These are phyloP conservation scores for Xylaria hypoxylon DNA, from an alignment of 2,329 filamentous ascomycete species.

Conservation along the genomic window DNA sequence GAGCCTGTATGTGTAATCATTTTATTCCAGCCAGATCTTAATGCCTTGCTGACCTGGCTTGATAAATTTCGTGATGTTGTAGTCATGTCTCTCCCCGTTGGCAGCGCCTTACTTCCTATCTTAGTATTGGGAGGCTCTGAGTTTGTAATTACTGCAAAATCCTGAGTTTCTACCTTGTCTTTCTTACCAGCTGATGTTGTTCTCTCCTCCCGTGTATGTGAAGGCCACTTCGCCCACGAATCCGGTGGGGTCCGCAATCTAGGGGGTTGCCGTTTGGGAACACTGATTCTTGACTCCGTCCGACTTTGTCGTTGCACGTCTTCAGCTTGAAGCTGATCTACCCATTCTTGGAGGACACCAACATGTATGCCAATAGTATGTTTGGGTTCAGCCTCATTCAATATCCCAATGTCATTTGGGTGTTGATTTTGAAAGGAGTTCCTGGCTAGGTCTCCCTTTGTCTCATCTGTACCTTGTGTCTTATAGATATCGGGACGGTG, in stretches of 20 bases:
- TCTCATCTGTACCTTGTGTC: not conserved
- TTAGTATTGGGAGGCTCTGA: conserved; percentile 1
- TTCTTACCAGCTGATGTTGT: conserved; percentile 45
- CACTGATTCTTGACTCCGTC: conserved; percentile 15
- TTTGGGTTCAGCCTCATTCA: conserved; percentile 19
- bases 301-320: conserved; percentile 31
- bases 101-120: not conserved
- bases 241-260: conserved; percentile 44
- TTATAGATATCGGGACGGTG: not conserved
- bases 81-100: conserved; percentile 32
- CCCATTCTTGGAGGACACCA: conserved; percentile 47
- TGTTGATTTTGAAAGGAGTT: not conserved
- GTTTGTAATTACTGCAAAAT: conserved; percentile 39
- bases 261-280: conserved; percentile 25
- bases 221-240: conserved; percentile 53
- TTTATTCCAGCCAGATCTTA: conserved; percentile 45
- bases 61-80: conserved; percentile 42
- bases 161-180: conserved; percentile 45
- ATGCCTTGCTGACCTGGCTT: conserved; percentile 42
- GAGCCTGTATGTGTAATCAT: conserved; percentile 38
- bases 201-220: conserved; percentile 48
- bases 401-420: not conserved
- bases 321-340: conserved; percentile 45
- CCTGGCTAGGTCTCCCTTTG: not conserved
- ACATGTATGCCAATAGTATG: conserved; percentile 42